phyloP scores from a whole-genome alignment of 2,329 filamentous ascomycete species.

The Diplodia sapinea region DNA sequence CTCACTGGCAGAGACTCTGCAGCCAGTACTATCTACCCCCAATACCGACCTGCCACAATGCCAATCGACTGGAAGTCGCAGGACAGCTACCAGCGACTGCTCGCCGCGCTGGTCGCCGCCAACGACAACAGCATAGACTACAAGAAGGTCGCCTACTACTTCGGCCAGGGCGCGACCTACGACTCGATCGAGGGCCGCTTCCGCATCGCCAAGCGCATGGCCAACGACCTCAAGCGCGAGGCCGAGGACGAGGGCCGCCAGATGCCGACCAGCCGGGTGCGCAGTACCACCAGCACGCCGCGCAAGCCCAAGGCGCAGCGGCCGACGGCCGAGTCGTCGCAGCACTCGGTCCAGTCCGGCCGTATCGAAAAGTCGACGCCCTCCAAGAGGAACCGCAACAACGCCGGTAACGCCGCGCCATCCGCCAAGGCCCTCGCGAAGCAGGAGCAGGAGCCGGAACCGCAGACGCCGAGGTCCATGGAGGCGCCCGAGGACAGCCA shows the following conservation, averaged over 20 bases:
- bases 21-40: not conserved
- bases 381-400: conserved; percentile 20
- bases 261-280: conserved; percentile 30
- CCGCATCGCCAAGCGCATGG: conserved; percentile 52
- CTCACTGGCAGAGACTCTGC: too few species aligned
- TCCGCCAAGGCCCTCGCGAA: not conserved
- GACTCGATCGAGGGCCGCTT: conserved; percentile 56
- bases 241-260: conserved; percentile 32
- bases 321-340: not conserved
- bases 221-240: conserved; percentile 45
- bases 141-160: conserved; percentile 51
- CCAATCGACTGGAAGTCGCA: conserved; percentile 47
- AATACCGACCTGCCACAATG: conserved; percentile 35
- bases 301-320: conserved; percentile 34
- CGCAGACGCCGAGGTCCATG: conserved; percentile 15
- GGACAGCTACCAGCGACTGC: conserved; percentile 47
- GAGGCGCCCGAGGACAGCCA: conserved; percentile 8
- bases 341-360: conserved; percentile 23
- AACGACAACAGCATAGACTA: conserved; percentile 50
- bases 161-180: conserved; percentile 55
- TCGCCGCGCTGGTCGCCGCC: conserved; percentile 49
- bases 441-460: conserved; percentile 4
- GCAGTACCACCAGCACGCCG: conserved; percentile 31
- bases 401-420: not conserved
- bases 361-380: conserved; percentile 21